phyloP scores from a whole-genome alignment of 2,329 filamentous ascomycete species.

The Aureobasidium mangrovei region DNA sequence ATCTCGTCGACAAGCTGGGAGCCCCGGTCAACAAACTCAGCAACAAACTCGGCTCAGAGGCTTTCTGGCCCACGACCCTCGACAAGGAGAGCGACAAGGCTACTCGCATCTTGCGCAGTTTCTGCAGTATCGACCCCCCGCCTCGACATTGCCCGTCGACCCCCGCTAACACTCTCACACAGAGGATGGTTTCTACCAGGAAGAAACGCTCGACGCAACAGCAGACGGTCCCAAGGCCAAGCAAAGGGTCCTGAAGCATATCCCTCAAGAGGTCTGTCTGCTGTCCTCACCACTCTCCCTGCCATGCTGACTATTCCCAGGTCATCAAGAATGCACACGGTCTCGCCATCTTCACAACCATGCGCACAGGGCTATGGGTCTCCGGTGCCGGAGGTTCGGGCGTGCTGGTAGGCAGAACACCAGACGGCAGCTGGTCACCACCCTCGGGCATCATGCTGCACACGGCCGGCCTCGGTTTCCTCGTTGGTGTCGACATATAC shows the following conservation, averaged over 20 bases:
- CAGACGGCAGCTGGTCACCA: constrained; percentile 83
- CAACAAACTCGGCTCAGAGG: constrained; percentile 72
- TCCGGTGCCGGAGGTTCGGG: constrained; percentile 87
- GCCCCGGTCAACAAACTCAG: constrained; percentile 71
- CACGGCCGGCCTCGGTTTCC: constrained; percentile 78
- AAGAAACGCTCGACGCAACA: constrained; percentile 38
- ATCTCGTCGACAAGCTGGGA: constrained; percentile 53
- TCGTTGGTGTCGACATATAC: constrained; percentile 89
- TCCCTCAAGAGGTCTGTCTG: constrained; percentile 51
- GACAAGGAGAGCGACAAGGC: constrained; percentile 90
- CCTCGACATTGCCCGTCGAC: neutral
- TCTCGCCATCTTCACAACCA: constrained; percentile 88
- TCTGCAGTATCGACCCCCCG: constrained; percentile 61
- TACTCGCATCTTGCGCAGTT: constrained; percentile 78
- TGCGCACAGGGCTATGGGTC: constrained; percentile 87
- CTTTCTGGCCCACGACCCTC: constrained; percentile 76
- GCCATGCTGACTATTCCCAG: constrained; percentile 23
- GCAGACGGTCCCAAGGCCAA: constrained; percentile 48
- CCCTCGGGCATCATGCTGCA: constrained; percentile 87
- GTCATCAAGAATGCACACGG: constrained; percentile 86
- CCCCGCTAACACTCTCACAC: constrained; percentile 17
- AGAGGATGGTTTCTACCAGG: constrained; percentile 61
- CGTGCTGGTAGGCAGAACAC: constrained; percentile 72
- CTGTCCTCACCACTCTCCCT: neutral
- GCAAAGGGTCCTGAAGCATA: constrained; percentile 66